Evolutionary conservation across 2,329 filamentous ascomycete species (phyloP).

Genomic region (Geosmithia morbida): DNA sequence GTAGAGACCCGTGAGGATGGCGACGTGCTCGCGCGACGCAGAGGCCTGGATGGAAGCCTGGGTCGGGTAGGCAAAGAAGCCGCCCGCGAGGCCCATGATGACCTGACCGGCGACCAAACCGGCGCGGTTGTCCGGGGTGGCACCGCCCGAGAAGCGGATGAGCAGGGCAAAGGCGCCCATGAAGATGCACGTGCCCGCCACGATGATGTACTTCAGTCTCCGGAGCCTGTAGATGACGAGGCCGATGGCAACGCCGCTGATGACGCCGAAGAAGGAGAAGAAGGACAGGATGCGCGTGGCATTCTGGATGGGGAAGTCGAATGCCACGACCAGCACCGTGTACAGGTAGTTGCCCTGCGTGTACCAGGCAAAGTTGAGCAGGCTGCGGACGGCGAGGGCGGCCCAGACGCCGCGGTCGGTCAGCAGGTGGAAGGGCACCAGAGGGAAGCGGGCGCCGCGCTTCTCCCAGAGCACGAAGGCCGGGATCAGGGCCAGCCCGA

Average conservation of each 20-base stretch:
- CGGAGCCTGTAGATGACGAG: slow-evolving; percentile 35
- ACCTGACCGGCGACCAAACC: slow-evolving; percentile 42
- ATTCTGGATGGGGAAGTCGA: slow-evolving; percentile 36
- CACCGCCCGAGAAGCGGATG: slow-evolving; percentile 37
- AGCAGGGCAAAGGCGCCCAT: slow-evolving; percentile 40
- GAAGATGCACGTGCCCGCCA: slow-evolving; percentile 39
- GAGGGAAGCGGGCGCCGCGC: slow-evolving; percentile 29
- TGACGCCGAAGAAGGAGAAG: slow-evolving; percentile 37
- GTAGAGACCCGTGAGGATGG: slow-evolving; percentile 22
- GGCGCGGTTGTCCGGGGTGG: slow-evolving; percentile 19
- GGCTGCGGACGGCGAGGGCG: slow-evolving; percentile 35
- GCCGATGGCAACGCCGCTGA: slow-evolving; percentile 36
- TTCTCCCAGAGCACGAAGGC: slow-evolving; percentile 39
- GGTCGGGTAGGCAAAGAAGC: slow-evolving; percentile 33
- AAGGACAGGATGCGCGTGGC: slow-evolving; percentile 43
- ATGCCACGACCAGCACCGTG: slow-evolving; percentile 42
- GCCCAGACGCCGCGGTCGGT: slow-evolving; percentile 48
- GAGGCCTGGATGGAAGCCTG: slow-evolving; percentile 25
- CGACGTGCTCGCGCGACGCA: slow-evolving; percentile 20
- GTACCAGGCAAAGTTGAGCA: slow-evolving; percentile 38
- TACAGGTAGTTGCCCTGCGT: slow-evolving; percentile 46
- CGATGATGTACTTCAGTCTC: slow-evolving; percentile 42
- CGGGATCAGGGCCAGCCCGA: slow-evolving; percentile 33
- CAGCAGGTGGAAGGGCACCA: slow-evolving; percentile 42
- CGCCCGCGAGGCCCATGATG: slow-evolving; percentile 41